A percentile compares a stretch with the other conserved stretches of the same genome.
These are phyloP conservation scores for Petrea volubilis DNA, from an alignment of 257 asterid genomes.

Conservation along the genomic window DNA sequence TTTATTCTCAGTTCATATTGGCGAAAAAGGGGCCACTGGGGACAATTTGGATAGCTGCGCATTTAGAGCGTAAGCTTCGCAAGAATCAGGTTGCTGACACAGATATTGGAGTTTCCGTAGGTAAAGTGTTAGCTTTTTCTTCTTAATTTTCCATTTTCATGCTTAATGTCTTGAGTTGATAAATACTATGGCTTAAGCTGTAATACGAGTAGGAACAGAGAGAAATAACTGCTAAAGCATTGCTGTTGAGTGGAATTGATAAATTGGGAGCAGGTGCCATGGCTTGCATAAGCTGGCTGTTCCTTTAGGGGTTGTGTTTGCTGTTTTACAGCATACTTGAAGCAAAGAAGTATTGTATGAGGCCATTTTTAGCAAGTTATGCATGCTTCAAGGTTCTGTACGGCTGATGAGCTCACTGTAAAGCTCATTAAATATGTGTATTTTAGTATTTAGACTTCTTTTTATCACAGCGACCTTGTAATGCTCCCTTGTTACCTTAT, in stretches of 20 bases:
- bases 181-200: neutral
- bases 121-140: slow-evolving; percentile 39
- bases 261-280: neutral
- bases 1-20: slow-evolving; percentile 92
- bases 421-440: neutral
- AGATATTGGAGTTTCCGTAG: slow-evolving; percentile 95
- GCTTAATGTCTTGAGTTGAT: neutral
- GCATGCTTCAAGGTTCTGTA: neutral
- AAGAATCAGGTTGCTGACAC: slow-evolving; percentile 99
- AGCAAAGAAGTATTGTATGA: neutral
- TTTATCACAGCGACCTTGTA: neutral
- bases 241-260: neutral
- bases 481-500: too few species aligned
- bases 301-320: neutral
- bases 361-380: neutral
- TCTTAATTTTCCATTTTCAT: neutral
- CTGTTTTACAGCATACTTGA: neutral
- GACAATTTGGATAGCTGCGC: slow-evolving; percentile 99
- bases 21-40: slow-evolving; percentile 99
- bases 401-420: neutral
- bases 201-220: neutral
- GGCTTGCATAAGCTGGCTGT: slow-evolving; percentile 12
- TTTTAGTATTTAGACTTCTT: neutral
- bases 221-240: neutral
- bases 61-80: slow-evolving; percentile 92